Evolutionary conservation across 768 basidiomycete genomes (phyloP), one percentile per base, ranked within the genome.

Genomic region (Russula ochroleuca): DNA sequence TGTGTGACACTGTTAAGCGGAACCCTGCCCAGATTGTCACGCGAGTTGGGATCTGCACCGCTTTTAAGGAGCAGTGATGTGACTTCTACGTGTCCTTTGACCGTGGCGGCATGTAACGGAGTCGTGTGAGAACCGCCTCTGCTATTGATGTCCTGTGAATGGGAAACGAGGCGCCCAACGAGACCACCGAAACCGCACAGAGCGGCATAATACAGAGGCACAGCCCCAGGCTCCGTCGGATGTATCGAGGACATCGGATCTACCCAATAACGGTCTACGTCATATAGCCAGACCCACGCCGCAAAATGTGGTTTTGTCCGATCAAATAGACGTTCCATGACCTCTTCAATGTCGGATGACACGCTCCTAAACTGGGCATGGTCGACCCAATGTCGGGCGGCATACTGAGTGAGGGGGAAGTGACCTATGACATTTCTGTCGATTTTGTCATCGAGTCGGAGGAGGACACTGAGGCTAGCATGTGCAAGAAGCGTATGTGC

Each of bases 221-320:
- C 2, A 0, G 47, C 51, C 8, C 5, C 17, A 5, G 51, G 59
- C 2, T 1, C 31, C 1, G 33, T 43, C 14, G 61, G 61, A 10
- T 31, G 52, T 3, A 41, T 15, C 8, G 35, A 17, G 14, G 17
- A 5, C 53, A 54, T 55, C 2, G 35, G 35, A 2, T 35, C 35
- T 6, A 35, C 10, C 35, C 35, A 61, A 25, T 23, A 28, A 47
- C 10, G 35, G 3, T 58, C 57, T 5, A 63, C 28, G 15, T 63
- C 56, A 9, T 52, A 47, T 19, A 57, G 6, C 61, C 61, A 57
- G 19, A 63, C 14, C 62, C 62, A 63, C 4, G 56, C 40, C 33
- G 56, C 25, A 38, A 63, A 63, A 40, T 51, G 13, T 2, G 55
- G 33, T 1, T 43, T 40, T 1, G 19, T 11, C 0, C 11, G 17